Evolutionary conservation across 192 early-diverging fungal genomes (phyloP), one percentile per base, ranked within the genome.

Genomic region (Backusella mclennaniae): DNA sequence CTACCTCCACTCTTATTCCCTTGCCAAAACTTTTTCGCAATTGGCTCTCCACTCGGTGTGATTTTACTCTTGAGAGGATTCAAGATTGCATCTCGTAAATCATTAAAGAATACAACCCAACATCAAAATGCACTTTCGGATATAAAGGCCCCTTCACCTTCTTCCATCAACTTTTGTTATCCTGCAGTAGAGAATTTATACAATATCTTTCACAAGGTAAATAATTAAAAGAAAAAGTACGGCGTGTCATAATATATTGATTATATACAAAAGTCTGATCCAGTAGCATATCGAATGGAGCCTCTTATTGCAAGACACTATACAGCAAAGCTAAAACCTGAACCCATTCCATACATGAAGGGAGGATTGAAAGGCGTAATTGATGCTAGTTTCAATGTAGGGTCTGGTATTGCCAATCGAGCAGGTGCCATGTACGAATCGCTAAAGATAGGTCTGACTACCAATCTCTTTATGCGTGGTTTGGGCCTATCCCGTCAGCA

Each of bases 41-140:
- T 94, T 17, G 95, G 95, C n/a, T 94, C 93, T 15, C 95, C 95
- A 3, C 86, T 96, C 21, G 95, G 93, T 2, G 77, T 95, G 7
- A 93, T 96, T 69, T 78, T 95, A 31, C 77, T 96, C 19, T 78
- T 96, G 4, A 94, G 91, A 79, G 93, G 92, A 5, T 84, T 89
- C 42, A 92, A 90, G 67, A 78, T 96, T 12, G 80, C 77, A 6
- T 85, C 88, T 9, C 84, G 87, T 71, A 77, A 85, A 23, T 82
- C 77, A n/a, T 46, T 82, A n/a, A 63, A 63, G 26, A 36, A 52
- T 49, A 49, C 46, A 49, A 66, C 35, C 2, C 63, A 73, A 11
- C 49, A 76, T 23, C 23, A 42, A 8, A 36, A 74, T 14, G 26
- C 77, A 19, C 74, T 67, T 23, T 33, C 72, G 17, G 73, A 72